Base-by-base conservation (phyloP, 768 basidiomycete genomes). In the Pleurotus eryngii region DNA sequence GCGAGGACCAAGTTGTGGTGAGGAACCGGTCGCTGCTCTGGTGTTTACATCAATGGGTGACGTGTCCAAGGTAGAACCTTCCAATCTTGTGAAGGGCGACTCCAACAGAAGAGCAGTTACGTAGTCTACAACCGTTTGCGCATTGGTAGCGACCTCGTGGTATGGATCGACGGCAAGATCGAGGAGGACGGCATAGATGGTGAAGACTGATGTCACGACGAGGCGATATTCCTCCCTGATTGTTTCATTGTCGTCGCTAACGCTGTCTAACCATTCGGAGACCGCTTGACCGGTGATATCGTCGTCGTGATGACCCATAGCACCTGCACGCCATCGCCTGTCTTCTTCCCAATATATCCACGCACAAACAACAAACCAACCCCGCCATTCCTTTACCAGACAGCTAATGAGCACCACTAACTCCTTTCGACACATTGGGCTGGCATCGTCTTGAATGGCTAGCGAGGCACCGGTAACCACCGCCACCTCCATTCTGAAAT, bases 331-430 rank as follows among this genome's bases (percentile, higher is more conserved):
- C 83, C 87, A 85, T 58, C 79, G 82, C 49, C 86, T 73, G 63
- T 96, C 91, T 68, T 95, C 92, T 67, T 97, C 95, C 86, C 92
- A 92, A 68, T 97, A 95, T 7, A 93, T 75, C 95, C 96, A 98
- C 1, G 96, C 95, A 60, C 96, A 97, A 39, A 95, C 85, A 48
- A 96, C 92, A 64, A 98, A 94, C 75, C 92, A 92, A 5, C 96
- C 97, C 56, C 94, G 77, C 92, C 95, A 98, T 69, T 98, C 96
- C 69, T 94, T 90, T 38, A 95, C 95, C 18, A 98, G 76, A 64
- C 91, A 93, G 65, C 92, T 95, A 56, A 98, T 85, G 39, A 98
- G 80, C 39, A 98, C 83, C 35, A 98, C 77, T 18, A 98, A 77
- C 69, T 98, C 97, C 72, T 97, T 97, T 58, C 96, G 79, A 9